Evolutionary conservation across 2,329 filamentous ascomycete species (phyloP).

Genomic region (Monosporascus sp.): DNA sequence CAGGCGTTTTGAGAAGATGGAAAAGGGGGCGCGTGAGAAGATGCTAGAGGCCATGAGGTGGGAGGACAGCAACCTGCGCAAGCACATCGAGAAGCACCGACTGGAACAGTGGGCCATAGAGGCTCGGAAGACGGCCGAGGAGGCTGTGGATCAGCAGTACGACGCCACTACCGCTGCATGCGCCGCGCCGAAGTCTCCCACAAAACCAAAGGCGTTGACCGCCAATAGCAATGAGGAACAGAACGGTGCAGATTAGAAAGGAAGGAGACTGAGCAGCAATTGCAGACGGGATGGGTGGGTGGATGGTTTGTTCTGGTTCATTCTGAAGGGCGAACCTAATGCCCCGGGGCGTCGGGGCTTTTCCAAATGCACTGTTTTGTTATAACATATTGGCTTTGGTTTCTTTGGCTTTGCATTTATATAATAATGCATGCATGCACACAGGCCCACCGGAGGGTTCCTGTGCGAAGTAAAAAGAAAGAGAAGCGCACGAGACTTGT

Average conservation of each 20-base stretch:
- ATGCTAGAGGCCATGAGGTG: constrained; percentile 66
- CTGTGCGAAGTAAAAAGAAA: neutral
- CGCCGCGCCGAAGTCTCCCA: constrained; percentile 11
- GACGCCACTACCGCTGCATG: constrained; percentile 20
- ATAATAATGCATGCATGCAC: neutral
- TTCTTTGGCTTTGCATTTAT: neutral
- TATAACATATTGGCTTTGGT: neutral
- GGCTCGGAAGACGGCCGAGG: constrained; percentile 22
- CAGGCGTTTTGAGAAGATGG: constrained; percentile 53
- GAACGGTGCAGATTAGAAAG: neutral
- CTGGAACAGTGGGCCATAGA: constrained; percentile 61
- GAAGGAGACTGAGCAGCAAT: neutral
- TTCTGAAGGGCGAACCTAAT: neutral
- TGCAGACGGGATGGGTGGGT: neutral
- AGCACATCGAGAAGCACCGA: constrained; percentile 61
- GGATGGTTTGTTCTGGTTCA: neutral
- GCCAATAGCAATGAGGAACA: neutral
- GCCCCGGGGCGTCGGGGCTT: neutral
- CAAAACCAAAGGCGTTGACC: neutral
- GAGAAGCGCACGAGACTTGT: neutral
- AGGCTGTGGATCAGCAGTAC: constrained; percentile 22
- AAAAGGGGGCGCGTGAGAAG: constrained; percentile 59
- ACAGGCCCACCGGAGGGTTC: neutral
- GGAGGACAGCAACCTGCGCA: constrained; percentile 63
- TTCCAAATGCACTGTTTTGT: neutral